These are phyloP conservation scores for Macrophomina tecta DNA, from an alignment of 2,329 filamentous ascomycete species.

Conservation along the genomic window DNA sequence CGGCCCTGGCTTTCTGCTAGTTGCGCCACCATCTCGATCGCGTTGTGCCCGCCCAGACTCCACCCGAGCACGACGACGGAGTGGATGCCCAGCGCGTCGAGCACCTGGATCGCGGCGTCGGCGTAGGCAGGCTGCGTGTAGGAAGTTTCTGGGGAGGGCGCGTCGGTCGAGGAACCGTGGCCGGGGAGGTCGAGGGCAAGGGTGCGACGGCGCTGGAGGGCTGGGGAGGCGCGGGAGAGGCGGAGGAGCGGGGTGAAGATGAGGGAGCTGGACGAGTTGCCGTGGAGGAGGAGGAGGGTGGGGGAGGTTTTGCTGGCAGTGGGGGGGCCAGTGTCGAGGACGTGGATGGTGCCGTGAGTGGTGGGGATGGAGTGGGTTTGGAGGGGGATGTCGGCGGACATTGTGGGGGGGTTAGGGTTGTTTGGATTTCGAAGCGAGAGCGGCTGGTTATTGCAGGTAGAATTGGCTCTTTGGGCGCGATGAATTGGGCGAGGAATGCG, in stretches of 20 bases:
- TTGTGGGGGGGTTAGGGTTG: not conserved
- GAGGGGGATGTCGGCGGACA: not conserved
- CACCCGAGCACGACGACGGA: conserved; percentile 37
- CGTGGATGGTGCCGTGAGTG: conserved; percentile 21
- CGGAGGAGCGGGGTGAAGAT: conserved; percentile 40
- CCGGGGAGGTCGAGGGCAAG: conserved; percentile 44
- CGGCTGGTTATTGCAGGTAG: not conserved
- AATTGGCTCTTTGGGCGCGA: too few species aligned
- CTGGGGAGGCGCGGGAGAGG: conserved; percentile 28
- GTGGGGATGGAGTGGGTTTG: conserved; percentile 17
- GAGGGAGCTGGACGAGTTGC: conserved; percentile 39
- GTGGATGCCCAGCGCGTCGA: conserved; percentile 32
- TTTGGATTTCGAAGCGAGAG: not conserved
- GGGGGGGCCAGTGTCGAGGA: not conserved
- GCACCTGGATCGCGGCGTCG: conserved; percentile 38
- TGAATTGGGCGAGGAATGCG: not conserved
- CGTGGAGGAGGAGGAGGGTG: conserved; percentile 41
- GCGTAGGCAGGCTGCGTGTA: conserved; percentile 43
- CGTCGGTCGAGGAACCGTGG: conserved; percentile 40
- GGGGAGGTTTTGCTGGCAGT: conserved; percentile 5
- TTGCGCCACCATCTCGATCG: conserved; percentile 38
- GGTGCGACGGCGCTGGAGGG: conserved; percentile 31
- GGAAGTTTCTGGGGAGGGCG: conserved; percentile 33
- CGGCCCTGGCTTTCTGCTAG: not conserved
- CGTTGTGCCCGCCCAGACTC: conserved; percentile 42